A percentile compares a stretch with the other conserved stretches of the same genome.
Evolutionary conservation across 768 basidiomycete species (phyloP).

Genomic region (Termitomyces sp.): DNA sequence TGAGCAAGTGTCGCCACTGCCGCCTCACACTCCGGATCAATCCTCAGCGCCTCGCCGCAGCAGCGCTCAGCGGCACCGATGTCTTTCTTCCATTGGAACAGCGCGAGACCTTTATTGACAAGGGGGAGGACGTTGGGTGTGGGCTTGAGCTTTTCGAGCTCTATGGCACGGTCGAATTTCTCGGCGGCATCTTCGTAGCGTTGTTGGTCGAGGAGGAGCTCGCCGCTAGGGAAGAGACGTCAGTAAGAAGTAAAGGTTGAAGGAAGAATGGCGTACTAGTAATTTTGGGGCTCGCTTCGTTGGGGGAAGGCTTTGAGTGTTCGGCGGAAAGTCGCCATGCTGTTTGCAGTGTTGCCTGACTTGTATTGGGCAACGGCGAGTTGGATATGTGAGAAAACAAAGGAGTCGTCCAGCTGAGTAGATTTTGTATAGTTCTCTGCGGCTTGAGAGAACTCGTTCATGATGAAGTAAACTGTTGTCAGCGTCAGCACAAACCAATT

Average conservation of each 20-base stretch:
- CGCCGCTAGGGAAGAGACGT: slow-evolving; percentile 52
- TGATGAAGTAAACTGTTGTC: slow-evolving; percentile 81
- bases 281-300: slow-evolving; percentile 87
- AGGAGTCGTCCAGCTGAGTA: slow-evolving; percentile 76
- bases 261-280: slow-evolving; percentile 61
- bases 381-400: slow-evolving; percentile 97
- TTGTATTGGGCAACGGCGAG: slow-evolving; percentile 98
- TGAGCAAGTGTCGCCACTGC: slow-evolving; percentile 96
- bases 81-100: slow-evolving; percentile 96
- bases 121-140: slow-evolving; percentile 84
- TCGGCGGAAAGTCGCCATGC: slow-evolving; percentile 87
- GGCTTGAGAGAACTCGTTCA: slow-evolving; percentile 81
- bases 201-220: slow-evolving; percentile 88
- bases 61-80: slow-evolving; percentile 74
- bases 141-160: slow-evolving; percentile 74
- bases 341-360: slow-evolving; percentile 64
- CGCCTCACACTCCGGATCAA: slow-evolving; percentile 94
- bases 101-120: slow-evolving; percentile 95
- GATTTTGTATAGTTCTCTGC: slow-evolving; percentile 90
- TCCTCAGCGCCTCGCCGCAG: slow-evolving; percentile 80
- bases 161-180: slow-evolving; percentile 89
- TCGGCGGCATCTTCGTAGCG: slow-evolving; percentile 84
- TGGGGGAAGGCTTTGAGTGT: slow-evolving; percentile 83
- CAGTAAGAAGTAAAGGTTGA: neutral
- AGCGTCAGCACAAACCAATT: neutral